Evolutionary conservation across 2,329 filamentous ascomycete genomes (phyloP).

Genomic region (Davidsoniella australis): DNA sequence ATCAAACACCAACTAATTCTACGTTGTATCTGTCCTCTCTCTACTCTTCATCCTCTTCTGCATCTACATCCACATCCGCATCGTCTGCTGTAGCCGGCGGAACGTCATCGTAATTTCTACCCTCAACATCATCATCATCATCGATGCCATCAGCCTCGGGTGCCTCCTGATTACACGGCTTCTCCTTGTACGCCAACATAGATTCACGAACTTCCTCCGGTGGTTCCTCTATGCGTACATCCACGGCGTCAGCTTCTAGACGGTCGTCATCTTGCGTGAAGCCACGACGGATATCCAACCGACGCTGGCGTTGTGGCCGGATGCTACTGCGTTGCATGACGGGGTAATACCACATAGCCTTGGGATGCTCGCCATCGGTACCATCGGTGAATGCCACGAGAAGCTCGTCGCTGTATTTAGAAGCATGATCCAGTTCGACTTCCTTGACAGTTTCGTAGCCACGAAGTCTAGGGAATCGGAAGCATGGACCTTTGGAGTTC

Average conservation of each 20-base stretch:
- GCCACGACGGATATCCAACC: conserved; percentile 37
- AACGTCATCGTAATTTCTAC: conserved; percentile 11
- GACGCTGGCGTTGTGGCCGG: conserved; percentile 45
- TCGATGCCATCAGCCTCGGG: conserved; percentile 15
- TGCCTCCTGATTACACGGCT: conserved; percentile 30
- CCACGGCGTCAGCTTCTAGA: conserved; percentile 34
- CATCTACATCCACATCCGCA: background rate
- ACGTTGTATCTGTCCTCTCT: background rate
- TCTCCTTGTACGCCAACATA: conserved; percentile 34
- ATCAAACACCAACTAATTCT: background rate
- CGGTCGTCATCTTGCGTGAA: conserved; percentile 31
- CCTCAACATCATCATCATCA: conserved; percentile 12
- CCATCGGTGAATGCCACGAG: conserved; percentile 41
- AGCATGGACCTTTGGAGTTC: conserved; percentile 30
- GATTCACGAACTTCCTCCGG: conserved; percentile 33
- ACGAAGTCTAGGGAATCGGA: conserved; percentile 44
- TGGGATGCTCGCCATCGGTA: conserved; percentile 30
- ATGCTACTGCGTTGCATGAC: conserved; percentile 47
- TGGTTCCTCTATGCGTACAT: conserved; percentile 38
- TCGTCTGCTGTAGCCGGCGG: background rate
- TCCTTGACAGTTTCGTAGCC: conserved; percentile 47
- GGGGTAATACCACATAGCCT: conserved; percentile 51
- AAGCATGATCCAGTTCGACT: conserved; percentile 35
- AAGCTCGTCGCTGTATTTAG: conserved; percentile 48
- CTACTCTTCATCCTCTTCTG: background rate